Evolutionary conservation across 805 yeast species (phyloP).

Genomic region (Candida orba): DNA sequence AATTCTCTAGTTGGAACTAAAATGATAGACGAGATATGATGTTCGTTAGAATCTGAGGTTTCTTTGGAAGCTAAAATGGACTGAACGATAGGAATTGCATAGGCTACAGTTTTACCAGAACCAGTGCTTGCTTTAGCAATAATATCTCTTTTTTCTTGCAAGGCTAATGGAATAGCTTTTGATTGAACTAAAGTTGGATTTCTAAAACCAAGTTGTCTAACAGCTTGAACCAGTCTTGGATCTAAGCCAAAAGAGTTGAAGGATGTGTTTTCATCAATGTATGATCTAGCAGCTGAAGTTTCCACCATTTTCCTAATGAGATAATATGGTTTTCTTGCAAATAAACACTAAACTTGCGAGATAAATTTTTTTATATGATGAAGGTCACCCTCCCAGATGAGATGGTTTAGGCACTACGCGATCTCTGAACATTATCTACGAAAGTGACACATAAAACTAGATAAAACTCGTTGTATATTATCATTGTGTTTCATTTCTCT

Average conservation of each 20-base stretch:
- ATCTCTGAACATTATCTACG: too few species aligned
- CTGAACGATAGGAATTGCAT: conserved; percentile 80
- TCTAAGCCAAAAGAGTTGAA: conserved; percentile 80
- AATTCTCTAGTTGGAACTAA: conserved; percentile 92
- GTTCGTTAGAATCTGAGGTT: conserved; percentile 21
- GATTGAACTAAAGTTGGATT: conserved; percentile 90
- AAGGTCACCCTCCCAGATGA: conserved; percentile 5
- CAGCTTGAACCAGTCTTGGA: conserved; percentile 76
- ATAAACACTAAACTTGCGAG: too few species aligned
- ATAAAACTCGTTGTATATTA: not conserved
- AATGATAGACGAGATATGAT: conserved; percentile 38
- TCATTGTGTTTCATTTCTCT: conserved; percentile 5
- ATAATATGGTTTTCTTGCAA: not conserved
- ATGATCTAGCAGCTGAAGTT: conserved; percentile 55
- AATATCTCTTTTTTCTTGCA: conserved; percentile 84
- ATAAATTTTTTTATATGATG: not conserved
- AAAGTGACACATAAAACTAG: not conserved
- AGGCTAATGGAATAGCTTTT: conserved; percentile 84
- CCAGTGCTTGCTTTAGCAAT: conserved; percentile 95
- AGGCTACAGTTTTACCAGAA: conserved; percentile 92
- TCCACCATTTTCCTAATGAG: conserved; percentile 15
- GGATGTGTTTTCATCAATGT: conserved; percentile 59
- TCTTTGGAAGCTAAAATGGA: conserved; percentile 46
- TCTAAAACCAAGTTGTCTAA: conserved; percentile 69
- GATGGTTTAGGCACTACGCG: not conserved